phyloP scores from a whole-genome alignment of 768 basidiomycete species.

The Pleurotus sapidus region DNA sequence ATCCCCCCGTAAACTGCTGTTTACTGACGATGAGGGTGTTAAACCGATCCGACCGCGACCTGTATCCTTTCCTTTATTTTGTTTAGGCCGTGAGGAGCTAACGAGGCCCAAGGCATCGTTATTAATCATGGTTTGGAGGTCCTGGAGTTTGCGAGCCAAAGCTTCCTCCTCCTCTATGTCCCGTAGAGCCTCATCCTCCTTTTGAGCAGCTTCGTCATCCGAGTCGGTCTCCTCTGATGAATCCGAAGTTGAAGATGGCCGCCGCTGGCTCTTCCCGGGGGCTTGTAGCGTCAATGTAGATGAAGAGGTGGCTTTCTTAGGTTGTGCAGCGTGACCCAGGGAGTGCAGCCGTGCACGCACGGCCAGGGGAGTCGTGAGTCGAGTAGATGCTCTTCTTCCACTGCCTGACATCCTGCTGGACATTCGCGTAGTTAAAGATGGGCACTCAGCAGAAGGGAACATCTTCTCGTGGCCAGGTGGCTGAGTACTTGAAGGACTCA shows the following conservation, averaged over 20 bases:
- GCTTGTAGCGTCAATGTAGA: constrained; percentile 72
- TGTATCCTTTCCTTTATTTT: constrained; percentile 35
- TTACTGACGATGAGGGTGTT: constrained; percentile 32
- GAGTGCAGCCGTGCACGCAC: constrained; percentile 74
- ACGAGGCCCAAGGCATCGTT: constrained; percentile 73
- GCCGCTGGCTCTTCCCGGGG: constrained; percentile 35
- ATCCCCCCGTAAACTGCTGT: constrained; percentile 32
- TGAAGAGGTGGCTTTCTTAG: constrained; percentile 61
- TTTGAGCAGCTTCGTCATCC: constrained; percentile 59
- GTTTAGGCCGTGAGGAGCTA: constrained; percentile 29
- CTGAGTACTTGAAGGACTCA: constrained; percentile 42
- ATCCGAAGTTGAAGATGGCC: constrained; percentile 48
- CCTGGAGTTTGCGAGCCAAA: constrained; percentile 62
- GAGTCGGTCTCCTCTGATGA: constrained; percentile 51
- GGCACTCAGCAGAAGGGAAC: constrained; percentile 19
- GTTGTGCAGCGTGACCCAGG: constrained; percentile 49
- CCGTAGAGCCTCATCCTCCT: constrained; percentile 70
- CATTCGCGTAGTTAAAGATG: constrained; percentile 24
- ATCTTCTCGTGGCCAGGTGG: constrained; percentile 22
- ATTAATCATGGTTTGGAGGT: constrained; percentile 71
- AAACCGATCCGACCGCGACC: constrained; percentile 41
- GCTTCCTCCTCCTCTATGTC: constrained; percentile 65
- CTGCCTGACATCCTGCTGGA: constrained; percentile 31
- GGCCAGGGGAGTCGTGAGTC: constrained; percentile 52
- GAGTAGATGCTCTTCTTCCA: constrained; percentile 34